Evolutionary conservation across 148 eudicot species (phyloP), one percentile per base, ranked within the genome.

Genomic region (Suaeda aralocaspica): DNA sequence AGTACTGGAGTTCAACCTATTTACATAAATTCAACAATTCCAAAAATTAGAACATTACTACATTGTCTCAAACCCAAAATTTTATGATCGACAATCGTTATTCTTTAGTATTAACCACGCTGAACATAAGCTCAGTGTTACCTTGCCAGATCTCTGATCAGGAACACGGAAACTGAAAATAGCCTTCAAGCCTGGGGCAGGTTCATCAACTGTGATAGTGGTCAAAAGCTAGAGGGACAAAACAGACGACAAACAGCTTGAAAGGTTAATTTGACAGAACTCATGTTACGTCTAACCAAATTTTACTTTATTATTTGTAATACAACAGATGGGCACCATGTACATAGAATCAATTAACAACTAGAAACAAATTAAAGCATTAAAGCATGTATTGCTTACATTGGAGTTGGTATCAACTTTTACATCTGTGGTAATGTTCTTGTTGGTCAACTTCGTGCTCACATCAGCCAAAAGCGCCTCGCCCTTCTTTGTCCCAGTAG

Each of bases 111-210:
- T 31, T 22, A 30, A 18, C 2, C 55, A 53, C 9, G 41, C 30
- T 25, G 12, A 22, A 22, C 24, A 55, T 18, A 33, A 9, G 34
- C 24, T 25, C 18, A 1, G 8, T 30, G 6, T 66, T 79, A 88
- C 98, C 96, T 91, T 93, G 81, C 92, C 98, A 67, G 98, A 90
- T 79, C 79, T 88, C 76, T 93, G 95, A 76, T 93, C 91, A 69
- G 98, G 98, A 65, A 84, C 88, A 58, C 79, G 71, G 68, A 88
- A 88, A 87, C 92, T 91, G 18, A 91, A 72, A 69, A 93, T 87
- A 41, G 96, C 83, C 87, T 93, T 93, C 77, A 88, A 77, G 60
- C 98, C 98, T 21, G 98, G 98, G 22, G 95, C 92, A 77, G 92
- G 89, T 71, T 93, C 96, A 73, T 93, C 98, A 72, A 91, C 71